Evolutionary conservation across 257 asterid genomes (phyloP), one percentile per base, ranked within the genome.

Genomic region (Coffea canephora): DNA sequence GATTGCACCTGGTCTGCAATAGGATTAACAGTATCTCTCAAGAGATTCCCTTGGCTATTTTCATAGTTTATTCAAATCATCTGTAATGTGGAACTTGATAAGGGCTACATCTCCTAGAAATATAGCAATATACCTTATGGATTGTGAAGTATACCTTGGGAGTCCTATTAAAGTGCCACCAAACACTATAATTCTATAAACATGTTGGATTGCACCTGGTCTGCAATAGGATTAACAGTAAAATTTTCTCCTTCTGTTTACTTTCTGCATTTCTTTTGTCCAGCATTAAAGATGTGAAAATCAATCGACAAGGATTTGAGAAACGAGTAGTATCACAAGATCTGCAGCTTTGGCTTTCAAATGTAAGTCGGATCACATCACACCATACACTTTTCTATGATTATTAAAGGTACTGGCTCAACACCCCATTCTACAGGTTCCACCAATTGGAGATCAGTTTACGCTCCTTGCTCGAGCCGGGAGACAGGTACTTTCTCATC

Each of bases 391-490:
- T 54, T 65, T 34, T 68, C 49, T 7, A 36, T 15, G 31, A 16
- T 45, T 16, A 12, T 27, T 27, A 46, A 3, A 4, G 54, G 15
- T 55, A 69, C 75, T 77, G 65, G 43, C 48, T 43, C 66, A 52
- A 36, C 74, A 81, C 31, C 55, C 67, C 31, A 71, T 70, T 73
- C 73, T 39, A 55, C 89, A 95, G 98, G 96, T 92, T 78, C 98
- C 96, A 34, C 97, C 97, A 15, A 54, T 36, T 8, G 94, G 96
- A 49, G 89, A 93, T 76, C 89, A 91, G 74, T 93, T 90, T 86
- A 92, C 90, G 46, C 96, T 95, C 75, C 98, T 93, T 62, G 99
- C 99, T 86, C 96, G 98, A 77, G 99, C 99, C 50, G 99, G 99
- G 55, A 90, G 99, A 86, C 99, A 93, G 94, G 98, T 82, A 90